Evolutionary conservation across 2,329 filamentous ascomycete species (phyloP).

Genomic region (Ophiostoma novo-ulmi): DNA sequence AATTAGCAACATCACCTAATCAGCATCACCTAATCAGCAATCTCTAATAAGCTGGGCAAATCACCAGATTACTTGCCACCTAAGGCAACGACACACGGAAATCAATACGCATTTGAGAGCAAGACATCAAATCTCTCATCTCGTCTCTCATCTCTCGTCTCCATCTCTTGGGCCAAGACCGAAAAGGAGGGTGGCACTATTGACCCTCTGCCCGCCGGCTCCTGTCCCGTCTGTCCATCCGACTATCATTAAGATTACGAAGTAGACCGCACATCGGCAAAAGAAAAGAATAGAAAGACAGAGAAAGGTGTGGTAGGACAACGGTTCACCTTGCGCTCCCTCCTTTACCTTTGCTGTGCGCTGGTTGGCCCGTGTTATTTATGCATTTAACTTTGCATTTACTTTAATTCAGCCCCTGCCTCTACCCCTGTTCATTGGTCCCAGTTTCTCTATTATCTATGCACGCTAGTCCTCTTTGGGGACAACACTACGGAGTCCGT

Average conservation of each 20-base stretch:
- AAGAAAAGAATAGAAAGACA: background rate
- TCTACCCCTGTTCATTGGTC: background rate
- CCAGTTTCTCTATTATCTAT: background rate
- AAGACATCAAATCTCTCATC: background rate
- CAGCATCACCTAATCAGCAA: background rate
- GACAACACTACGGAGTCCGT: background rate
- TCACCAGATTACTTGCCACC: constrained; percentile 1
- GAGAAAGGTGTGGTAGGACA: constrained; percentile 5
- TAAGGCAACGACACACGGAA: constrained; percentile 4
- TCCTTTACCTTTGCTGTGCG: background rate
- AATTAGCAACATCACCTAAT: background rate
- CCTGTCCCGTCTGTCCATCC: constrained; percentile 1
- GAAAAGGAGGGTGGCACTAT: constrained; percentile 5
- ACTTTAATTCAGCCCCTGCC: constrained; percentile 17
- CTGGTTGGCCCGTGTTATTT: constrained; percentile 11
- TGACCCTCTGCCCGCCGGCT: background rate
- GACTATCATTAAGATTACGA: constrained; percentile 2
- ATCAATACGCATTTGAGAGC: background rate
- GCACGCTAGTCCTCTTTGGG: constrained; percentile 1
- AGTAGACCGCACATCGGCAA: background rate
- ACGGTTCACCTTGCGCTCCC: background rate
- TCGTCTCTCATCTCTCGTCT: background rate
- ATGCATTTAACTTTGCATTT: constrained; percentile 15
- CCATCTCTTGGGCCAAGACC: background rate
- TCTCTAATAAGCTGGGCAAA: background rate